Conservation (phyloP, 176 grass and related monocot genomes). For the Lolium multiflorum region DNA sequence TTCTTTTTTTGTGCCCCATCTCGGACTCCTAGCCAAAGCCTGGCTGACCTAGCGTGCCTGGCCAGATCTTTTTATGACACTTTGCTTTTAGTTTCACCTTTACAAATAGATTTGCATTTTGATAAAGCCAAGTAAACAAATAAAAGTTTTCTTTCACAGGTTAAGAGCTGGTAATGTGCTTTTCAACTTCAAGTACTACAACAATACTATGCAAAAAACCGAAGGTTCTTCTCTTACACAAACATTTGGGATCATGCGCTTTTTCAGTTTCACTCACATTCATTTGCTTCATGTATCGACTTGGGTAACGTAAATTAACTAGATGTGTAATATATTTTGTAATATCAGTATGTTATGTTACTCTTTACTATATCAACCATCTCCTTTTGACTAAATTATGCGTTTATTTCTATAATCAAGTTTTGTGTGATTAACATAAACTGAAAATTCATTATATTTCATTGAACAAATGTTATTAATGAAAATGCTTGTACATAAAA, state of each 20-base stretch:
- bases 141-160: constrained; percentile 44
- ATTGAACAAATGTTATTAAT: not conserved
- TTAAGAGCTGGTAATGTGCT: constrained; percentile 95
- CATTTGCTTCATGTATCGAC: constrained; percentile 17
- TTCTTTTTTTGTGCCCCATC: too few species aligned
- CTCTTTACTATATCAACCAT: not conserved
- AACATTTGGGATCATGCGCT: not conserved
- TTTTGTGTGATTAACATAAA: not conserved
- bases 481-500: constrained; percentile 19
- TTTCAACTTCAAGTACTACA: constrained; percentile 98
- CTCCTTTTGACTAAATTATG: constrained; percentile 18
- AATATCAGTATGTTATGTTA: not conserved
- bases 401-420: constrained; percentile 14
- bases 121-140: constrained; percentile 25
- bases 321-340: constrained; percentile 12
- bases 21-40: not conserved
- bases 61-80: not conserved
- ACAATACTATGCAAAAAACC: constrained; percentile 87
- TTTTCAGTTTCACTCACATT: constrained; percentile 19
- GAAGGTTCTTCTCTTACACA: constrained; percentile 65
- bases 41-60: not conserved
- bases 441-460: constrained; percentile 5
- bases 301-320: constrained; percentile 3
- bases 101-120: constrained; percentile 34
- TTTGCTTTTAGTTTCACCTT: constrained; percentile 29